phyloP scores from a whole-genome alignment of 306 rosid species.

The Crotalaria pallida region DNA sequence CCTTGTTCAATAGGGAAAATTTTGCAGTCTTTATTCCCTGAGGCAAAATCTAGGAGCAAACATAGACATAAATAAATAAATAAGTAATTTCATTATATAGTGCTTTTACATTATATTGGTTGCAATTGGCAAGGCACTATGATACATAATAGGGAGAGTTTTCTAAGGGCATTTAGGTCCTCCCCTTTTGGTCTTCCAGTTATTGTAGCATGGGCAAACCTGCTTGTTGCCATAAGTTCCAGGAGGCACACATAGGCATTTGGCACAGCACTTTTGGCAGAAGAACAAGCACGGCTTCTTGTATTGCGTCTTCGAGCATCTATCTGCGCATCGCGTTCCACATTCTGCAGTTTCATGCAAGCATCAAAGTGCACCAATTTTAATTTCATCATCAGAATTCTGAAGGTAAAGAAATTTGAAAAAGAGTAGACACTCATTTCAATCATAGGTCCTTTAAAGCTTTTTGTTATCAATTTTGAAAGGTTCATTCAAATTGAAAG shows the following conservation, averaged over 20 bases:
- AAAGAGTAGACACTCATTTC: not conserved
- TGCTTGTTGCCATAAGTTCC: conserved; percentile 64
- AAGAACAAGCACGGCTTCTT: conserved; percentile 61
- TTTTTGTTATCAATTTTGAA: too few species aligned
- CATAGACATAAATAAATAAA: conserved; percentile 8
- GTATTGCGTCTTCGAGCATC: conserved; percentile 52
- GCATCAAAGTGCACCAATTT: not conserved
- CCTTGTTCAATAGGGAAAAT: not conserved
- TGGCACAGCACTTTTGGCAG: conserved; percentile 54
- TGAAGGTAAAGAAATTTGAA: not conserved
- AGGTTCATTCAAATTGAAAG: too few species aligned
- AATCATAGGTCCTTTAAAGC: too few species aligned
- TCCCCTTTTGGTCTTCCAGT: conserved; percentile 67
- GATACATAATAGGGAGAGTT: not conserved
- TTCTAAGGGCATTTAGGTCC: conserved; percentile 60
- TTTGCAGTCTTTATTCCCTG: not conserved
- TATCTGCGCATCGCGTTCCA: conserved; percentile 29
- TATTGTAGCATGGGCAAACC: conserved; percentile 53
- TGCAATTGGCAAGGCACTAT: not conserved
- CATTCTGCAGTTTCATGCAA: conserved; percentile 35
- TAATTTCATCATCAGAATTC: not conserved
- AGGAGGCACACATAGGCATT: conserved; percentile 54
- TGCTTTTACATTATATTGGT: not conserved
- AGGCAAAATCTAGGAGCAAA: not conserved
- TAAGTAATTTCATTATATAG: not conserved